Base-by-base conservation (phyloP, 768 basidiomycete genomes). In the Panaeolus papilionaceus region DNA sequence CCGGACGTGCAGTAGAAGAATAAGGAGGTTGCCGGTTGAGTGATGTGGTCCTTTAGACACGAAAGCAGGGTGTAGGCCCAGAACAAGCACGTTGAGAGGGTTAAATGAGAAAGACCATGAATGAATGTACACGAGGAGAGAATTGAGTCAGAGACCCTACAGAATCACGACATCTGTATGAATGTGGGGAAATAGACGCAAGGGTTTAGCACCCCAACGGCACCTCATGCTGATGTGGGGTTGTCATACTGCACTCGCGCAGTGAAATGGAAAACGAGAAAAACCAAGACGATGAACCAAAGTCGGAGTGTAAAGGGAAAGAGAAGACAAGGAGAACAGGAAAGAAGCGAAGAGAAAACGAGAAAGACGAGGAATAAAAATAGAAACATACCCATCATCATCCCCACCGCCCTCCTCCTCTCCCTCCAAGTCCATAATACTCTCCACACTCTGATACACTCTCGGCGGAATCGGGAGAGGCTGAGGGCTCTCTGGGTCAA, bases 381-480 rank as follows among this genome's bases (percentile, higher is more conserved):
- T 16, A 47, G 45, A 65, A 63, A 75, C 61, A 70, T 73, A 61
- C 68, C 65, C 58, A 69, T 63, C 44, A 64, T 71, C 68, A 68
- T 26, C 73, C 74, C 58, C 47, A 51, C 20, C 20, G 37, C 37
- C 51, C 64, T 49, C 33, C 16, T 11, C 23, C 45, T 11, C 61
- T 1, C 23, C 45, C 58, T 64, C 26, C 38, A 45, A 39, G 26
- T 39, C 62, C 20, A 70, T 64, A 26, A 62, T 65, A 38, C 45
- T 67, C 12, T 45, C 18, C 18, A 62, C 16, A 11, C 58, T 28
- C 49, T 49, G 40, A 16, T 62, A 42, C 23, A 69, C 64, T 54
- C 71, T 71, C 11, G 73, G 75, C 14, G 70, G 73, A 44, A 74
- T 68, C 4, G 76, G 76, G 38, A 77, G 64, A 2, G 77, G 76